A percentile compares a stretch with the other conserved stretches of the same genome.
These are phyloP conservation scores for Fusarium subtropicale DNA, from an alignment of 2,329 filamentous ascomycete genomes.

Conservation along the genomic window DNA sequence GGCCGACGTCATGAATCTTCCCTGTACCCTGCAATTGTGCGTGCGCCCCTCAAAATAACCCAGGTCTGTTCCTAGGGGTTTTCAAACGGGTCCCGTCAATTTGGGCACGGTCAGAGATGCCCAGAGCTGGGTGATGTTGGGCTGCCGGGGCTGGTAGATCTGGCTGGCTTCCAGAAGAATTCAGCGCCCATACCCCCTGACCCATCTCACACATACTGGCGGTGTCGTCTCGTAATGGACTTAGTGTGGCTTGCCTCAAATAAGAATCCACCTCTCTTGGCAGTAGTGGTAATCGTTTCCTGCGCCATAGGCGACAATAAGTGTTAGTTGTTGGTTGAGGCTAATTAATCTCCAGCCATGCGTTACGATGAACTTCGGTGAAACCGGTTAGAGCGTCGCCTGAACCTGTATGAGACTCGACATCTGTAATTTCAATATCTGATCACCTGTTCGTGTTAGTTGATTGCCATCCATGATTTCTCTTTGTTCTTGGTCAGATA, in stretches of 20 bases:
- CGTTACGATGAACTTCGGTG: conserved; percentile 43
- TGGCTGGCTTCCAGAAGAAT: conserved; percentile 45
- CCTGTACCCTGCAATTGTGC: conserved; percentile 43
- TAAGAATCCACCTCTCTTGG: conserved; percentile 38
- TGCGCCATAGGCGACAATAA: conserved; percentile 28
- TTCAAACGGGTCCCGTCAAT: conserved; percentile 36
- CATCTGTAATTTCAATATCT: conserved; percentile 38
- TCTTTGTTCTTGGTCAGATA: conserved; percentile 32
- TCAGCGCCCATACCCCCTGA: conserved; percentile 33
- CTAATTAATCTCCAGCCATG: conserved; percentile 45
- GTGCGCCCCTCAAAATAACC: conserved; percentile 42
- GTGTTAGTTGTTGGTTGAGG: conserved; percentile 26
- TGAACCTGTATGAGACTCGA: conserved; percentile 31
- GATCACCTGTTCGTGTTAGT: conserved; percentile 34
- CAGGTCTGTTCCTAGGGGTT: conserved; percentile 31
- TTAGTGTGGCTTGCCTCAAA: conserved; percentile 47
- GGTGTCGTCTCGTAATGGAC: conserved; percentile 28
- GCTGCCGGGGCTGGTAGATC: conserved; percentile 42
- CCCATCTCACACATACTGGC: conserved; percentile 28
- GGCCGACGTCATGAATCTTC: conserved; percentile 45
- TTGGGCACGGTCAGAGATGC: conserved; percentile 44
- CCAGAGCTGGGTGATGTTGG: conserved; percentile 34
- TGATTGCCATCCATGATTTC: background rate
- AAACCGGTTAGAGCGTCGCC: conserved; percentile 37
- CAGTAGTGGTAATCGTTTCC: conserved; percentile 30